Evolutionary conservation across 2,329 filamentous ascomycete genomes (phyloP).

Genomic region (Cordyceps militaris): DNA sequence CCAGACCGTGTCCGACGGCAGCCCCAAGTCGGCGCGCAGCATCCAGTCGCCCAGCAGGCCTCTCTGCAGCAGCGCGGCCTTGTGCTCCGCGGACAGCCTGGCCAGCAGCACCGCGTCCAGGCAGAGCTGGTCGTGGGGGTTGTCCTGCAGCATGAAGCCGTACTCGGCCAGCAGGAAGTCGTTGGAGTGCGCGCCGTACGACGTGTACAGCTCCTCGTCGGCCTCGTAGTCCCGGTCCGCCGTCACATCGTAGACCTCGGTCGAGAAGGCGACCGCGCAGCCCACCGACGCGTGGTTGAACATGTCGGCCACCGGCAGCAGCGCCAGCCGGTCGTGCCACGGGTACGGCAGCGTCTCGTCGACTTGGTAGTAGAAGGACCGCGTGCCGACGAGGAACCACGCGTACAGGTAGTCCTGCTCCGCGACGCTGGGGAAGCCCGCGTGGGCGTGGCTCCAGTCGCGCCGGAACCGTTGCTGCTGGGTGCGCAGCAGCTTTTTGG

Average conservation of each 20-base stretch:
- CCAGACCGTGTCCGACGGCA: background rate
- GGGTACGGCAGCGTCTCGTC: constrained; percentile 30
- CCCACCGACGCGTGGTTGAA: constrained; percentile 49
- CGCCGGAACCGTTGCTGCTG: no score
- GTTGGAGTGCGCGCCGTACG: constrained; percentile 64
- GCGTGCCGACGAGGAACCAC: constrained; percentile 50
- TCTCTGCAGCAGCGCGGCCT: background rate
- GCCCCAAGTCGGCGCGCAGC: background rate
- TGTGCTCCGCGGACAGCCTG: background rate
- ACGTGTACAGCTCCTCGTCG: constrained; percentile 61
- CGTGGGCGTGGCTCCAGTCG: no score
- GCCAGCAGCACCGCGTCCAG: background rate
- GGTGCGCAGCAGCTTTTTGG: no score
- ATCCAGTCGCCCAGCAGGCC: background rate
- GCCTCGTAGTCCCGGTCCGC: constrained; percentile 42
- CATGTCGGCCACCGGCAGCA: constrained; percentile 62
- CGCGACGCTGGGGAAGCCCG: constrained; percentile 23
- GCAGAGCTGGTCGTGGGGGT: constrained; percentile 35
- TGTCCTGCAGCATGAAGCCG: constrained; percentile 42
- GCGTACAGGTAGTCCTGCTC: constrained; percentile 36
- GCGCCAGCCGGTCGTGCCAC: constrained; percentile 50
- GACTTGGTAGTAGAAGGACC: constrained; percentile 46
- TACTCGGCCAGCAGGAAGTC: constrained; percentile 69
- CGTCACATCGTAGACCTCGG: constrained; percentile 46
- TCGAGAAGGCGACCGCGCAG: constrained; percentile 45